Percentiles rank a stretch among this genome's conserved stretches.
phyloP scores from a whole-genome alignment of 345 rosid genomes.

The Hirschfeldia incana region DNA sequence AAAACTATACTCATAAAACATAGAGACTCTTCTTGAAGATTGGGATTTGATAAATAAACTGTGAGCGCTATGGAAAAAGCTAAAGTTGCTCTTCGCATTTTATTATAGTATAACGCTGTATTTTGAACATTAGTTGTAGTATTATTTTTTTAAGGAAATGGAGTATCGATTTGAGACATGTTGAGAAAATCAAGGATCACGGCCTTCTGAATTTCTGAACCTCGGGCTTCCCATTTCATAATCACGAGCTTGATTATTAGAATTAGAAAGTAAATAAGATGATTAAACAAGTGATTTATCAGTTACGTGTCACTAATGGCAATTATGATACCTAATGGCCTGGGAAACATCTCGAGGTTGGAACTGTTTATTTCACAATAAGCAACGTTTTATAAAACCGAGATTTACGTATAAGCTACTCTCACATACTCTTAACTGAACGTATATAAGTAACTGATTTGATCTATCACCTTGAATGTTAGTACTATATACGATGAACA shows the following conservation, averaged over 20 bases:
- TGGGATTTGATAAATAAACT: not conserved
- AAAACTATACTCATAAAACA: not conserved
- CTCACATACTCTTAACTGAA: not conserved
- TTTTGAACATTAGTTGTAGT: not conserved
- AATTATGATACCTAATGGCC: constrained; percentile 24
- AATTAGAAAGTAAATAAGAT: not conserved
- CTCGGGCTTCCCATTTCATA: constrained; percentile 27
- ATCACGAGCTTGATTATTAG: constrained; percentile 23
- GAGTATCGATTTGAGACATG: constrained; percentile 13
- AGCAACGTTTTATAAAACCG: constrained; percentile 4
- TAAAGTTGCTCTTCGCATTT: not conserved
- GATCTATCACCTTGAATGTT: not conserved
- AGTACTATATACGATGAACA: not conserved
- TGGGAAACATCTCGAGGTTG: not conserved
- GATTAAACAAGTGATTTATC: constrained; percentile 1
- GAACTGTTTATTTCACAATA: constrained; percentile 9
- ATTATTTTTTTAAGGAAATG: not conserved
- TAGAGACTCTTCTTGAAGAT: not conserved
- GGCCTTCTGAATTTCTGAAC: constrained; percentile 36
- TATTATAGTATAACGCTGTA: not conserved
- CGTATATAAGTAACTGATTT: not conserved
- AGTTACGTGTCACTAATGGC: constrained; percentile 25
- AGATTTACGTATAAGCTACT: constrained; percentile 10
- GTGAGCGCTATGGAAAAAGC: not conserved
- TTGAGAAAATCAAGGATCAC: constrained; percentile 40